Evolutionary conservation across 768 basidiomycete species (phyloP).

Genomic region (Chalciporus sphaerocephalus): DNA sequence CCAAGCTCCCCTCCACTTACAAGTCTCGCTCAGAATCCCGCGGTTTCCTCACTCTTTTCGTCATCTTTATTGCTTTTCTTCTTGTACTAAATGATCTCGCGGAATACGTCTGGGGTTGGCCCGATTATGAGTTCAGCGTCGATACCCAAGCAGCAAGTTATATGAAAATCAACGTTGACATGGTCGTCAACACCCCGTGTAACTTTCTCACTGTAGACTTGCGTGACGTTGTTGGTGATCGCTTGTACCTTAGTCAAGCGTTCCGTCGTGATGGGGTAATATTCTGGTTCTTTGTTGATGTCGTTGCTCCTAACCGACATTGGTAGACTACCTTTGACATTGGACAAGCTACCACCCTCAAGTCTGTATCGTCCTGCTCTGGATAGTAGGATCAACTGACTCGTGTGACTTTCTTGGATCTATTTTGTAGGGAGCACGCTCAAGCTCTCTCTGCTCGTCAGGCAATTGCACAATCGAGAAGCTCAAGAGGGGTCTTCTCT

Average conservation of each 20-base stretch:
- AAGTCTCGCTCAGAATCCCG: constrained; percentile 73
- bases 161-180: constrained; percentile 86
- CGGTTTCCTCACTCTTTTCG: constrained; percentile 75
- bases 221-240: constrained; percentile 90
- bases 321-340: constrained; percentile 71
- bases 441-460: constrained; percentile 62
- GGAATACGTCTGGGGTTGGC: constrained; percentile 93
- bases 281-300: constrained; percentile 6
- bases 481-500: constrained; percentile 69
- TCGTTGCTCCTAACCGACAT: not conserved
- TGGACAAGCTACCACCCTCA: constrained; percentile 71
- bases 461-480: constrained; percentile 67
- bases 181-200: constrained; percentile 92
- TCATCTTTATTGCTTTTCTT: constrained; percentile 60
- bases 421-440: constrained; percentile 52
- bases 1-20: constrained; percentile 79
- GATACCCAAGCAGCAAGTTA: constrained; percentile 57
- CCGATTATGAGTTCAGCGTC: constrained; percentile 84
- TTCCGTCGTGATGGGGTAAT: constrained; percentile 82
- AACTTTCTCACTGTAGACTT: constrained; percentile 88
- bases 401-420: not conserved
- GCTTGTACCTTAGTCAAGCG: constrained; percentile 74
- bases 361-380: constrained; percentile 35
- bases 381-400: not conserved
- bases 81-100: constrained; percentile 84